phyloP scores from a whole-genome alignment of 2,329 filamentous ascomycete species.

The Leptographium lundbergii region DNA sequence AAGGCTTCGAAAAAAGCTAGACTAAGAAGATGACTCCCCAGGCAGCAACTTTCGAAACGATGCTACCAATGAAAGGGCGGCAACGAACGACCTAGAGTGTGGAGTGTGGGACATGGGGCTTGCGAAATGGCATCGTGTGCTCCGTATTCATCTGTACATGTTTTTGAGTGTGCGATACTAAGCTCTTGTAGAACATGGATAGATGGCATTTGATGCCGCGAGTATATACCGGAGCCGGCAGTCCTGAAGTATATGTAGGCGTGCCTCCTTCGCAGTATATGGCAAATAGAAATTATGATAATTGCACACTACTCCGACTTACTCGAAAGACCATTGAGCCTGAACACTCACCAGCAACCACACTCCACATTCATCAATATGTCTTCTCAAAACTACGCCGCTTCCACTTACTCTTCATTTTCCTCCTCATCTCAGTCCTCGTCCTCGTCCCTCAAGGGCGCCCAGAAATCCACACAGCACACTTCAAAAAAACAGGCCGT shows the following conservation, averaged over 20 bases:
- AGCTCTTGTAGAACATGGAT: neutral
- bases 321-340: neutral
- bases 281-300: neutral
- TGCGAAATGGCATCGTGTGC: too few species aligned
- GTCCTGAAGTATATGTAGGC: neutral
- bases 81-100: too few species aligned
- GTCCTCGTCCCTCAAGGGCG: neutral
- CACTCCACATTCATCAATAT: neutral
- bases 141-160: too few species aligned
- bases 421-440: conserved; percentile 4
- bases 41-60: neutral
- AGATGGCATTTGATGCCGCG: neutral
- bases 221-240: neutral
- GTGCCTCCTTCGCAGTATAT: neutral
- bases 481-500: neutral
- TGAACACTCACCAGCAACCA: neutral
- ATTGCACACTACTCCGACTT: neutral
- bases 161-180: neutral
- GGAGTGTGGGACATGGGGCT: too few species aligned
- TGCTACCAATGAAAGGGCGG: too few species aligned
- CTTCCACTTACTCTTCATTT: conserved; percentile 18
- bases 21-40: neutral
- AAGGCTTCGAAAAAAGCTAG: neutral
- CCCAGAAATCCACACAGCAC: conserved; percentile 6
- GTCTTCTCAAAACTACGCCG: conserved; percentile 15